Evolutionary conservation across 768 basidiomycete species (phyloP).

Genomic region (Leccinum longicurvipes): DNA sequence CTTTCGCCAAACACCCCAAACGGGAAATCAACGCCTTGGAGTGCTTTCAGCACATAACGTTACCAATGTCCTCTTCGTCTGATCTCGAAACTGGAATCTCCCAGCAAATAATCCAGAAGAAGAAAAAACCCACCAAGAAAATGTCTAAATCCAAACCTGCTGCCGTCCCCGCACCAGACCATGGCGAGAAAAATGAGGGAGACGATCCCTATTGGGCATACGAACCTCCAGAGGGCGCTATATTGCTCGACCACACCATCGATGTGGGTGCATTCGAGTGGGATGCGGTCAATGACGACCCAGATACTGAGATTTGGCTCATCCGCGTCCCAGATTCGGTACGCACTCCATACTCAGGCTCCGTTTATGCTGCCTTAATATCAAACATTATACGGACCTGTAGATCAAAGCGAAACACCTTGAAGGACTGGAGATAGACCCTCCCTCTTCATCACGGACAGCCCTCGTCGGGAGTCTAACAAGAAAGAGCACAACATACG

Average conservation of each 20-base stretch:
- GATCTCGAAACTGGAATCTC: conserved; percentile 12
- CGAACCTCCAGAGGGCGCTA: conserved; percentile 52
- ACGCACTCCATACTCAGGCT: conserved; percentile 24
- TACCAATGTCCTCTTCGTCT: conserved; percentile 27
- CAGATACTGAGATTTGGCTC: conserved; percentile 66
- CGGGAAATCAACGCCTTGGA: conserved; percentile 1
- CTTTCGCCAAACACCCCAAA: conserved; percentile 27
- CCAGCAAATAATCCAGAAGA: conserved; percentile 9
- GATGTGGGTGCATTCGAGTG: conserved; percentile 61
- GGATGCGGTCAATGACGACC: conserved; percentile 54
- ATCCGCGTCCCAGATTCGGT: conserved; percentile 69
- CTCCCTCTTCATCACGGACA: conserved; percentile 38
- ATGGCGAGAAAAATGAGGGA: conserved; percentile 51
- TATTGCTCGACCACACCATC: conserved; percentile 42
- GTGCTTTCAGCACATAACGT: too few relatives aligned
- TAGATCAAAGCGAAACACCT: conserved; percentile 69
- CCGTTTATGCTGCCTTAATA: neutral
- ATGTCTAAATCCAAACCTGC: conserved; percentile 5
- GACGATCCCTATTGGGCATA: conserved; percentile 57
- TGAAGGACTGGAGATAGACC: conserved; percentile 47
- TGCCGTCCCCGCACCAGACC: conserved; percentile 12
- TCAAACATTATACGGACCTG: neutral
- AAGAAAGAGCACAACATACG: conserved; percentile 54
- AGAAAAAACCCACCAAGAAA: conserved; percentile 10
- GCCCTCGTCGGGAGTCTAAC: conserved; percentile 47